phyloP scores from a whole-genome alignment of 164 flowering plant species.

The Berberis vulgaris region DNA sequence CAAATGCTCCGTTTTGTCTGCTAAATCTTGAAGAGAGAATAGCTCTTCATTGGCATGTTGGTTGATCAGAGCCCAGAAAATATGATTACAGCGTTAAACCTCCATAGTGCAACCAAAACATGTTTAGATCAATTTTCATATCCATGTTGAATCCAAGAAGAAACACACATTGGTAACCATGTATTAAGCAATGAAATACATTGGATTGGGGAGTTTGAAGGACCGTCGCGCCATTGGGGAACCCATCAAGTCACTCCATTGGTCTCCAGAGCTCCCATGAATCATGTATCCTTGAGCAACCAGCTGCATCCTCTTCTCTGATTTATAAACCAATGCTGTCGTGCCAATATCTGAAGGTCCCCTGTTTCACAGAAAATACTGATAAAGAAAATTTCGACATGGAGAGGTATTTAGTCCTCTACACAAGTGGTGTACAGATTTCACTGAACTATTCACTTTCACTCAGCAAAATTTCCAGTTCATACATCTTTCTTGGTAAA shows the following conservation, averaged over 20 bases:
- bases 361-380: constrained; percentile 23
- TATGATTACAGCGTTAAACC: too few species aligned
- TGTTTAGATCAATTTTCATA: too few species aligned
- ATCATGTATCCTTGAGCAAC: constrained; percentile 57
- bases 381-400: not conserved
- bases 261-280: constrained; percentile 85
- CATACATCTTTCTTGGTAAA: too few species aligned
- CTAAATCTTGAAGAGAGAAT: too few species aligned
- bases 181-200: constrained; percentile 60
- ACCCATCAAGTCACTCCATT: constrained; percentile 86
- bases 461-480: too few species aligned
- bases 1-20: too few species aligned
- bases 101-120: too few species aligned
- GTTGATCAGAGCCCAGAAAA: too few species aligned
- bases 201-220: constrained; percentile 87
- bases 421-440: not conserved
- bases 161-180: too few species aligned
- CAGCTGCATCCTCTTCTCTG: constrained; percentile 62
- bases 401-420: not conserved
- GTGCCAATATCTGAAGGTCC: constrained; percentile 44
- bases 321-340: constrained; percentile 55
- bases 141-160: too few species aligned
- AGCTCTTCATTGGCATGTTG: too few species aligned
- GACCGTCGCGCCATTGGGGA: constrained; percentile 48
- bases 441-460: not conserved